A percentile compares a stretch with the other conserved stretches of the same genome.
These are phyloP conservation scores for Cystobasidium slooffiae DNA, from an alignment of 1,284 basidiomycete species.

Conservation along the genomic window DNA sequence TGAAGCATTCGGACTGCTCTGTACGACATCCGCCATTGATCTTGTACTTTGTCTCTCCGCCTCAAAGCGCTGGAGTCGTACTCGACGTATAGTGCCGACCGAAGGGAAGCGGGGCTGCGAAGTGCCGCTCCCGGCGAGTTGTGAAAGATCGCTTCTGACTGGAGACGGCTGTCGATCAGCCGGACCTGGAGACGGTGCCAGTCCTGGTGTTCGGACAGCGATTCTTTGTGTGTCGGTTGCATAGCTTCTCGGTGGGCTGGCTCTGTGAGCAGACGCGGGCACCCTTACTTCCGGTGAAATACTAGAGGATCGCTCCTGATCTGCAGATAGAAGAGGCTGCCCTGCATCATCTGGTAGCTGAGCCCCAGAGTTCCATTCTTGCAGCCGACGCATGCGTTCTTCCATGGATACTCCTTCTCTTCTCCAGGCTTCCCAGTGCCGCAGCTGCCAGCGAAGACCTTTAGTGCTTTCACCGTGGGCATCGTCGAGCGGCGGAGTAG, in stretches of 20 bases:
- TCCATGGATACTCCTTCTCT: conserved; percentile 24
- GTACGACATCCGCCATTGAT: conserved; percentile 26
- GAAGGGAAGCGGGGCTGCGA: conserved; percentile 34
- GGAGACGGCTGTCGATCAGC: conserved; percentile 3
- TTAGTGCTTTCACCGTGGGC: conserved; percentile 14
- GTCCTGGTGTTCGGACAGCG: neutral
- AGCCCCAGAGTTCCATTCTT: conserved; percentile 5
- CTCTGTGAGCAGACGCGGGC: neutral
- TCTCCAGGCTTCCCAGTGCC: conserved; percentile 44
- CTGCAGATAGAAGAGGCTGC: too few relatives aligned
- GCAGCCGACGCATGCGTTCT: conserved; percentile 26
- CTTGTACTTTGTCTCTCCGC: conserved; percentile 26
- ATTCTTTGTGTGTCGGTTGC: neutral
- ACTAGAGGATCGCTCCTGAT: neutral
- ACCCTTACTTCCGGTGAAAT: neutral
- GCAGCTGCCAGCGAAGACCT: conserved; percentile 22
- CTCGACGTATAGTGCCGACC: conserved; percentile 26
- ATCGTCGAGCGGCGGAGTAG: neutral
- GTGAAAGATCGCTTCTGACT: neutral
- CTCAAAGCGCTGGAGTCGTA: conserved; percentile 35
- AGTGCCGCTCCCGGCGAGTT: neutral
- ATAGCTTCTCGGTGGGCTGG: too few relatives aligned
- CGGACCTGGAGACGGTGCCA: neutral
- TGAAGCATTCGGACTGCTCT: conserved; percentile 6
- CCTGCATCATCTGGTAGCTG: neutral